Evolutionary conservation across 306 rosid genomes (phyloP), one percentile per base, ranked within the genome.

Genomic region (Elaeagnus macrophylla): DNA sequence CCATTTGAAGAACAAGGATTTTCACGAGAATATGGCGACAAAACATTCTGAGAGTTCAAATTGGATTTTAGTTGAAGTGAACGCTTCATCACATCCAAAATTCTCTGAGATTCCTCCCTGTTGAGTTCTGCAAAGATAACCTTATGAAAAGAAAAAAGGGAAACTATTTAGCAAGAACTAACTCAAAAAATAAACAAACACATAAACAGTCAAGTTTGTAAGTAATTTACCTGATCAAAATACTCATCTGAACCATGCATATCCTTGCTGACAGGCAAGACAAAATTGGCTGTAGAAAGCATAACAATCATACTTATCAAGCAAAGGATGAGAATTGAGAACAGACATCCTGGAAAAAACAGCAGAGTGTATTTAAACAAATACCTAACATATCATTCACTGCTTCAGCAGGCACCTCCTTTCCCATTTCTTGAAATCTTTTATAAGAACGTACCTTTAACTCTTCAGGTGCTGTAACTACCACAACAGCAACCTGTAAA

Each of bases 91-190:
- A 66, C 64, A 70, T 79, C 79, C 75, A 79, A 56, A 66, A 56
- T 67, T 62, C 70, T 70, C 62, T 67, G 65, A 20, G 83, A 76
- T 55, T 79, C 83, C 25, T 65, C 66, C 19, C 37, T 75, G 57
- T 76, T 69, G 47, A 82, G 75, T 65, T 82, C 89, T 46, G 62
- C 85, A 59, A 75, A 82, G 58, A 76, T 54, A 59, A 76, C 85
- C 85, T 82, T 41, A 42, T 32, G 48, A 70, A 66, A 57, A 42
- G 64, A 62, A 42, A 39, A 25, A 25, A 49, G 19, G 32, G 32
- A 25, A 25, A 25, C 32, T 25, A 25, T 25, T 25, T 25, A 25
- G 32, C 32, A 15, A 46, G 42, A 41, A 54, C 47, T 59, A 17
- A 39, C 19, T 13, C 60, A 57, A 12, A 69, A 41, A 57, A 45